These are phyloP conservation scores for Penicillium aurantiogriseum DNA, from an alignment of 2,329 filamentous ascomycete genomes.

Conservation along the genomic window DNA sequence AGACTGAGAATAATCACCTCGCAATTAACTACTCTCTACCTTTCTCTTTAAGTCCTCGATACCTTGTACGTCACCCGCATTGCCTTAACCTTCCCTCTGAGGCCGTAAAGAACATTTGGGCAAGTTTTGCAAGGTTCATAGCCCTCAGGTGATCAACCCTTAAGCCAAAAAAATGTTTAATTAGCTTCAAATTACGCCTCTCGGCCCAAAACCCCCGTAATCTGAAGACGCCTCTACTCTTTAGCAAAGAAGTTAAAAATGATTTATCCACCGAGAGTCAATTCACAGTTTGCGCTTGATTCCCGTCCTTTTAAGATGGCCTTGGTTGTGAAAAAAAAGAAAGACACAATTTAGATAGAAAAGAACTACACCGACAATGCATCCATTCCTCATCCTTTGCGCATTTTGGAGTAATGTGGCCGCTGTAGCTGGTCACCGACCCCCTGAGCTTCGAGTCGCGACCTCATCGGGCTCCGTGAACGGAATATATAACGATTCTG, in stretches of 20 bases:
- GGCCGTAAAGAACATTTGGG: neutral
- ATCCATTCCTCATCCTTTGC: neutral
- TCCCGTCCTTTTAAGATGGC: neutral
- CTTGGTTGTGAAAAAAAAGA: neutral
- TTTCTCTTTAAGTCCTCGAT: neutral
- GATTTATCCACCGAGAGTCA: neutral
- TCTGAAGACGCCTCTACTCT: neutral
- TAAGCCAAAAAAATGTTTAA: neutral
- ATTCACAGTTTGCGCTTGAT: neutral
- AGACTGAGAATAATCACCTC: slow-evolving; percentile 24
- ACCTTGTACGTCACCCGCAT: neutral
- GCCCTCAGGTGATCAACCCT: neutral
- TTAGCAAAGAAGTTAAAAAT: neutral
- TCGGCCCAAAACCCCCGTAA: neutral
- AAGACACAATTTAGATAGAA: neutral
- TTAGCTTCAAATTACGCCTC: neutral
- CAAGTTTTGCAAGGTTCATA: neutral
- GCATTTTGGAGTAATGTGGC: neutral
- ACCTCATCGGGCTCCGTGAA: slow-evolving; percentile 18
- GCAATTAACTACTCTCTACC: slow-evolving; percentile 2
- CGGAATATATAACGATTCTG: slow-evolving; percentile 18
- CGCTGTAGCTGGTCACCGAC: neutral
- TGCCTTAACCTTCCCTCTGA: too few species aligned
- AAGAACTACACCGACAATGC: neutral
- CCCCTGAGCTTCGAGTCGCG: slow-evolving; percentile 6